Evolutionary conservation across 352 stramenopile genomes (phyloP).

Genomic region (Phytophthora foliorum): DNA sequence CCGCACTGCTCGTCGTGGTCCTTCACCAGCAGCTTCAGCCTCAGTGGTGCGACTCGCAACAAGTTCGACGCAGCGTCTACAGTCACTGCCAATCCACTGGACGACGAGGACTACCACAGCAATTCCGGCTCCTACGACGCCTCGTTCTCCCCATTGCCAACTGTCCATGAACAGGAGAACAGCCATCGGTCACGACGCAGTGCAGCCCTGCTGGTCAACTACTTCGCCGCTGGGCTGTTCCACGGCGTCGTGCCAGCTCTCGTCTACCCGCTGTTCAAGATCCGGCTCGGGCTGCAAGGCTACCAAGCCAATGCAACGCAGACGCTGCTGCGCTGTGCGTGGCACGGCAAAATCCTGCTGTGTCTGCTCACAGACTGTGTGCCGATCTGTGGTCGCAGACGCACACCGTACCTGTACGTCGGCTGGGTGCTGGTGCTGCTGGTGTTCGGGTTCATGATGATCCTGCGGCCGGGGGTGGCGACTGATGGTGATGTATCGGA

Average conservation of each 20-base stretch:
- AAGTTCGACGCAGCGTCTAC: constrained; percentile 39
- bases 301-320: constrained; percentile 73
- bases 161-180: constrained; percentile 9
- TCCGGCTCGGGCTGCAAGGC: constrained; percentile 69
- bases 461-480: constrained; percentile 35
- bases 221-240: constrained; percentile 75
- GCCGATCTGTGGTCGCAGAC: constrained; percentile 61
- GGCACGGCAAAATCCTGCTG: constrained; percentile 75
- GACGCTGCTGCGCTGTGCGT: constrained; percentile 69
- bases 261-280: constrained; percentile 81
- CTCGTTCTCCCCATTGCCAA: constrained; percentile 19
- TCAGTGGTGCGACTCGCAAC: constrained; percentile 13
- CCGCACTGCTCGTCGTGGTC: constrained; percentile 43
- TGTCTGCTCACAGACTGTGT: constrained; percentile 73
- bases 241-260: constrained; percentile 73
- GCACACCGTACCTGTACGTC: constrained; percentile 77
- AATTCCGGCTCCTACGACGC: constrained; percentile 25
- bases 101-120: constrained; percentile 18
- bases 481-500: constrained; percentile 11
- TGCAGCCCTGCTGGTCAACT: constrained; percentile 68
- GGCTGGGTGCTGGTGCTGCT: constrained; percentile 58
- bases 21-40: constrained; percentile 35
- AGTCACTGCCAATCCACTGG: constrained; percentile 25
- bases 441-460: constrained; percentile 47
- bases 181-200: constrained; percentile 28